A percentile compares a stretch with the other conserved stretches of the same genome.
Evolutionary conservation across 108 stramenopile species (phyloP).

Genomic region (Aurantiochytrium sp.): DNA sequence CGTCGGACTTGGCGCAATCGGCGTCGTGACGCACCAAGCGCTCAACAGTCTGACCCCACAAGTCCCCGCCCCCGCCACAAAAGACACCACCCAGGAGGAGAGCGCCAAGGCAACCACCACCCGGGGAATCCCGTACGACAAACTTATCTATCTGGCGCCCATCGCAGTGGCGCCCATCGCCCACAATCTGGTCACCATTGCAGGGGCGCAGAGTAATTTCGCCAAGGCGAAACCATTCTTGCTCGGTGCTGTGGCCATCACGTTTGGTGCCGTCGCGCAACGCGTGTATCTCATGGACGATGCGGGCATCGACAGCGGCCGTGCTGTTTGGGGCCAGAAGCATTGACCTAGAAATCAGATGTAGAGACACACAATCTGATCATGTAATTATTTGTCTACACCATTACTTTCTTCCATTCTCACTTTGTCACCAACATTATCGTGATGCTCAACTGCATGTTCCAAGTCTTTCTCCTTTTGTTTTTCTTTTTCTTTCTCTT

Average conservation of each 20-base stretch:
- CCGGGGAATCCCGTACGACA: neutral
- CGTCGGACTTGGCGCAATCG: neutral
- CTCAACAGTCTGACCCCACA: neutral
- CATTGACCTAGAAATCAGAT: neutral
- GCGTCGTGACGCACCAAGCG: neutral
- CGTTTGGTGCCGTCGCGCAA: neutral
- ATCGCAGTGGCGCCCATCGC: neutral
- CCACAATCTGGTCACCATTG: neutral
- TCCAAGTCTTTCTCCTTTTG: too few species aligned
- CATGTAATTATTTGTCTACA: neutral
- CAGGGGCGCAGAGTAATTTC: neutral
- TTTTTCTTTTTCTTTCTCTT: too few species aligned
- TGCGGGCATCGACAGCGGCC: conserved; percentile 6
- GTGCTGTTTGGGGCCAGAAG: neutral
- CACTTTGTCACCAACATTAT: neutral
- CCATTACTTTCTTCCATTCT: neutral
- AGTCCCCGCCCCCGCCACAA: neutral
- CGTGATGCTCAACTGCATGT: too few species aligned
- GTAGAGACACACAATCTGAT: neutral
- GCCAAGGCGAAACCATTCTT: neutral
- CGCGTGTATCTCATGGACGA: conserved; percentile 5
- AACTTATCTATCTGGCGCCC: neutral
- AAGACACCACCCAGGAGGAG: neutral
- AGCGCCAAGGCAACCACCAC: neutral
- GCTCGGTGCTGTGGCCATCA: neutral